A percentile compares a stretch with the other conserved stretches of the same genome.
Evolutionary conservation across 306 rosid species (phyloP).

Genomic region (Mimosa bimucronata): DNA sequence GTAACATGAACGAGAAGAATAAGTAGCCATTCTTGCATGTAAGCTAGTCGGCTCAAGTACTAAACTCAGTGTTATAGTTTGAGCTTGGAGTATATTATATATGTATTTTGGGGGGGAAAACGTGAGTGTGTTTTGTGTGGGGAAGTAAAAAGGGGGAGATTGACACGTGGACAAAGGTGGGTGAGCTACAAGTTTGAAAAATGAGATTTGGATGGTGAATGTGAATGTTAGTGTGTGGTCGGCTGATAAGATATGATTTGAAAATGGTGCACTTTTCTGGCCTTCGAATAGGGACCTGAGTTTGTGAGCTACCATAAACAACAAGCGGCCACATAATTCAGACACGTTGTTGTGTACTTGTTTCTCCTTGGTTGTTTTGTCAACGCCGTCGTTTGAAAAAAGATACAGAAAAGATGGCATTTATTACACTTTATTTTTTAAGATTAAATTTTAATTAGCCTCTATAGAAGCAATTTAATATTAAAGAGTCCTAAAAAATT

Average conservation of each 20-base stretch:
- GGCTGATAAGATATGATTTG: conserved; percentile 46
- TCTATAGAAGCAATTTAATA: no score
- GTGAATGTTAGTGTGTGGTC: conserved; percentile 46
- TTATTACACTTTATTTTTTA: no score
- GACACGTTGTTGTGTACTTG: not conserved
- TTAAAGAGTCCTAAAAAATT: no score
- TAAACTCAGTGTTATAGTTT: conserved; percentile 8
- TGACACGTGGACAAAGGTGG: conserved; percentile 61
- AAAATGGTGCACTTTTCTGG: conserved; percentile 31
- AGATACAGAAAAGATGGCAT: no score
- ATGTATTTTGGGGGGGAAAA: conserved; percentile 8
- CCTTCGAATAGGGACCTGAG: conserved; percentile 21
- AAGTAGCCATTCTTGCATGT: conserved; percentile 41
- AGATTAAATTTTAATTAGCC: no score
- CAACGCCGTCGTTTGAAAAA: not conserved
- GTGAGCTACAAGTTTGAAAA: conserved; percentile 83
- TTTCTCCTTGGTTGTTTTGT: not conserved
- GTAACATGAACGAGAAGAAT: conserved; percentile 21
- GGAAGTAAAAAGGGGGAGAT: conserved; percentile 25
- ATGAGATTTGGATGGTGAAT: not conserved
- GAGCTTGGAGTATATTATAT: conserved; percentile 7
- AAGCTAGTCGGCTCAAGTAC: not conserved
- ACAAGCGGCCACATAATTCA: not conserved
- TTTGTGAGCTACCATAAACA: conserved; percentile 37
- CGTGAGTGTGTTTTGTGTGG: conserved; percentile 26